A percentile compares a stretch with the other conserved stretches of the same genome.
Conservation (phyloP, 805 yeast species). For the Cyberlindnera maclurae region DNA sequence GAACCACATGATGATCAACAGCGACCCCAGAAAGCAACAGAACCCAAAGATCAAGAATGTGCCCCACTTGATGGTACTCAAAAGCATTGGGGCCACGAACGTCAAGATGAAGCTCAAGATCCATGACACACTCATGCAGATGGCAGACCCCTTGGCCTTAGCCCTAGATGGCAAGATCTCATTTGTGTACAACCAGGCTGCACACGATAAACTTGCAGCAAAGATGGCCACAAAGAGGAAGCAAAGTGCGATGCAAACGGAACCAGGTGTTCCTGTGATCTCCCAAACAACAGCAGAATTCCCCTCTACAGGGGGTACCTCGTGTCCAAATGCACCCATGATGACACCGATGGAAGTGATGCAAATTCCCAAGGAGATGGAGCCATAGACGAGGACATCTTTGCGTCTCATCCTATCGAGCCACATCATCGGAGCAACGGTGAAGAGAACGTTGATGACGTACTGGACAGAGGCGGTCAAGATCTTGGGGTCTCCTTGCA, state of each 20-base stretch:
- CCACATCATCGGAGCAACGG: conserved; percentile 36
- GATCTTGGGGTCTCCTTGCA: conserved; percentile 28
- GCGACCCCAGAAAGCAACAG: conserved; percentile 27
- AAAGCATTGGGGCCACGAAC: conserved; percentile 33
- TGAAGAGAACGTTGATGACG: conserved; percentile 33
- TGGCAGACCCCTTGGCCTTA: conserved; percentile 39
- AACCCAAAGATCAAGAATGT: conserved; percentile 33
- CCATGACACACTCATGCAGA: conserved; percentile 44
- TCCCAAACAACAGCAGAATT: conserved; percentile 31
- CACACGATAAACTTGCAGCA: conserved; percentile 39
- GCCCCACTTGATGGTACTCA: conserved; percentile 32
- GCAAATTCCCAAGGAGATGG: conserved; percentile 29
- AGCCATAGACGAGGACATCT: conserved; percentile 39
- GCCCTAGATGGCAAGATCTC: conserved; percentile 41
- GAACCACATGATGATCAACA: conserved; percentile 27
- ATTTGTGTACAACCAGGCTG: conserved; percentile 42
- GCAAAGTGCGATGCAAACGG: conserved; percentile 36
- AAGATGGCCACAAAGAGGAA: conserved; percentile 39
- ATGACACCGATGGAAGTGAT: conserved; percentile 29
- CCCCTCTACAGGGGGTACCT: conserved; percentile 25
- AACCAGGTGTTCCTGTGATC: conserved; percentile 33
- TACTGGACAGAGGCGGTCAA: conserved; percentile 34
- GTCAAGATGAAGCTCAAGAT: conserved; percentile 30
- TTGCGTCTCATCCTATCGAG: conserved; percentile 40
- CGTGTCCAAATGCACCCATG: conserved; percentile 31